Base-by-base conservation (phyloP, 2,329 filamentous ascomycete species). In the Fusarium ramigenum region DNA sequence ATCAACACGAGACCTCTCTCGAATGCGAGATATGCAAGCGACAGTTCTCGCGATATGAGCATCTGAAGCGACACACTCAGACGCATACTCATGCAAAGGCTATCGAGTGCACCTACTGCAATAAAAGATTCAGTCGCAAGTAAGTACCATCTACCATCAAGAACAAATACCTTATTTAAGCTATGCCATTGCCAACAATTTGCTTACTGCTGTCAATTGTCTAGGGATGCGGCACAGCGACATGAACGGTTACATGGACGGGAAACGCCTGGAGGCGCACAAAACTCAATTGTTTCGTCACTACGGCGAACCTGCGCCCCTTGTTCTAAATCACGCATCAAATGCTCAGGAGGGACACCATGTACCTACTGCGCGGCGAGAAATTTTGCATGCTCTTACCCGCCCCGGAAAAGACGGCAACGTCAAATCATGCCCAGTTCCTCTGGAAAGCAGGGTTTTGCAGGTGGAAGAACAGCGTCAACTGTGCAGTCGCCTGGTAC, bases 71-170 rank as follows among this genome's bases (percentile, higher is more conserved):
- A 23, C 47, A 52, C n/a, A 10, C 6, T 14, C 30, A 52, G 18
- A 52, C 47, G 12, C n/a, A 52, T 14, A 7, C 16, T 23, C 16
- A 36, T 4, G 19, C 5, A 10, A 52, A 23, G n/a, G 1, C 47
- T 4, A 19, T 52, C 2, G 18, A 52, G 25, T 52, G 47, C n/a
- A 34, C 8, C n/a, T 7, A 23, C 16, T 52, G 47, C n/a, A 34
- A 19, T 19, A 52, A 19, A 19, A 34, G 21, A 23, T 50, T 50
- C 6, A 50, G 47, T 19, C 30, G 47, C 30, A 50, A 25, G 47
- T 50, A 4, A 15, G 47, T 19, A 10, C 4, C 16, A 9, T 15
- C 6, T 25, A 0, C 1, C 28, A 18, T 9, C 14, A 18, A 1
- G 19, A 18, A 30, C 19, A 30, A 49, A 3, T 14, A 18, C 2